Base-by-base conservation (phyloP, 2,329 filamentous ascomycete genomes). In the Cladosporium cucumerinum region DNA sequence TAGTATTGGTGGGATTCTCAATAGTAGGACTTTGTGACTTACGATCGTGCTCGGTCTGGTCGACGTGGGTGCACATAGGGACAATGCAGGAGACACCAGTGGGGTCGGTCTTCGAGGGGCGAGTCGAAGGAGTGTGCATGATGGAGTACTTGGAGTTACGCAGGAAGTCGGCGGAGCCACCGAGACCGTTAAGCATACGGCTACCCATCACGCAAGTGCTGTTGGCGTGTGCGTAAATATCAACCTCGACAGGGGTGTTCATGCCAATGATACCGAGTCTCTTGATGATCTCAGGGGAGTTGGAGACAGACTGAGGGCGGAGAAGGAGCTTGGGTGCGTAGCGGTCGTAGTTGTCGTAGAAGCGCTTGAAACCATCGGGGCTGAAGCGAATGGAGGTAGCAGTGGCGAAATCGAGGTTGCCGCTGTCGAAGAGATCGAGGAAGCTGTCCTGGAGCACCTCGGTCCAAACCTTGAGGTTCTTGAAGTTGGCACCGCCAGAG, bases 151-250 rank as follows among this genome's bases (percentile, higher is more conserved):
- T 94, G 66, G 89, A 80, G 71, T 81, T 87, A 65, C 91, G 87
- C 65, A 95, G 82, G 84, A 95, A 95, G 75, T 95, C 91, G 61
- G 91, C 91, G 1, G 87, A 90, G 4, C 91, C 91, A 58, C 91
- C 91, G 7, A 95, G 86, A 12, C 91, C 91, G 81, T 94, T 94
- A 66, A 95, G 84, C 90, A 94, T 95, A 65, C 93, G 88, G 67
- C 85, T 89, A 69, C 93, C 92, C 87, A 95, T 92, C 25, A 96
- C 92, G 74, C 90, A 93, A 63, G 92, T 96, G 67, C 85, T 89
- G 86, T 96, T 97, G 72, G 93, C 93, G 80, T 96, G 92, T 2
- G 92, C 93, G 80, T 96, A 96, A 73, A 96, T 96, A 79, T 96
- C 93, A 18, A 96, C 92, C 80, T 96, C 93, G 55, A 96, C 91